Conservation (phyloP, 1,139 yeast genomes). For the Yamadazyma friedrichii region DNA sequence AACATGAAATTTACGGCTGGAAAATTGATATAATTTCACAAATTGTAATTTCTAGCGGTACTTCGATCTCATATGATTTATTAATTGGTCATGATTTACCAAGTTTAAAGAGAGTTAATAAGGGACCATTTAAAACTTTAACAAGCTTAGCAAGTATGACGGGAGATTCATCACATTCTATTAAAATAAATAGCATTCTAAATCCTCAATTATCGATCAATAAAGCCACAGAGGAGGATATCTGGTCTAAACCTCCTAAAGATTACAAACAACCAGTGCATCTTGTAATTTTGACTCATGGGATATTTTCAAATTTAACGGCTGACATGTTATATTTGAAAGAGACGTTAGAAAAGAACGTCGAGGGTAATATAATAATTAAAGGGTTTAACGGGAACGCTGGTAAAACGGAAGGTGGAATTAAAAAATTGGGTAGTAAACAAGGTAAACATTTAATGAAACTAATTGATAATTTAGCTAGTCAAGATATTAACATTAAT, state of each 20-base stretch:
- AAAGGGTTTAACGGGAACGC: conserved; percentile 82
- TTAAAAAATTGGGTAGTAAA: conserved; percentile 75
- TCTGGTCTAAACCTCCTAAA: conserved; percentile 60
- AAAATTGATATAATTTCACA: conserved; percentile 80
- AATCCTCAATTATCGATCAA: conserved; percentile 37
- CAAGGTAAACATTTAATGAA: conserved; percentile 70
- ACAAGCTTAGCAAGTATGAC: conserved; percentile 20
- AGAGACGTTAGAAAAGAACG: conserved; percentile 67
- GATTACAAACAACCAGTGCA: conserved; percentile 55
- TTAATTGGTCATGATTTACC: conserved; percentile 47
- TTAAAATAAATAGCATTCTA: conserved; percentile 11
- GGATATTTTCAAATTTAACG: conserved; percentile 83
- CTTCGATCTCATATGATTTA: conserved; percentile 68
- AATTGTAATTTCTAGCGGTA: conserved; percentile 67
- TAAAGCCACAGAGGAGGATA: conserved; percentile 57
- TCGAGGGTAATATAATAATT: conserved; percentile 65
- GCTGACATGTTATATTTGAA: conserved; percentile 87
- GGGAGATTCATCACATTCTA: conserved; percentile 8
- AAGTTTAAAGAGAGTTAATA: conserved; percentile 32
- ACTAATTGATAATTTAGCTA: conserved; percentile 38
- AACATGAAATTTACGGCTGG: conserved; percentile 56
- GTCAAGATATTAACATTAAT: conserved; percentile 33
- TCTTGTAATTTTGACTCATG: conserved; percentile 80
- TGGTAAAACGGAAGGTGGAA: conserved; percentile 86
- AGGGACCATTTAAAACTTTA: conserved; percentile 20